These are phyloP conservation scores for Lachancea nothofagi DNA, from an alignment of 805 yeast genomes.

Conservation along the genomic window DNA sequence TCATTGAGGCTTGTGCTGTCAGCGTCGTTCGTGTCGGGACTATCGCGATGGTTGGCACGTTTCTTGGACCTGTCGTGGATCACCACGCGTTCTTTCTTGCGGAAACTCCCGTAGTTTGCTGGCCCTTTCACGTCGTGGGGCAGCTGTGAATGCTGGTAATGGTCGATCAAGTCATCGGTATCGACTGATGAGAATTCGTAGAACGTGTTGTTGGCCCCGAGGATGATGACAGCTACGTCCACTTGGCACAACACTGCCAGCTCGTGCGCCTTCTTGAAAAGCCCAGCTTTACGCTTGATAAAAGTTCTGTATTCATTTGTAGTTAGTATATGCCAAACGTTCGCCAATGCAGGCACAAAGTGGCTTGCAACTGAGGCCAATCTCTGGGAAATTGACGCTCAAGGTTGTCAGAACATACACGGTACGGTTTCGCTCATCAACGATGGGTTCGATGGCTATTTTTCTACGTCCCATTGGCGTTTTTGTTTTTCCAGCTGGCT, in stretches of 20 bases:
- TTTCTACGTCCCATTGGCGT: conserved; percentile 88
- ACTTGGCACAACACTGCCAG: conserved; percentile 86
- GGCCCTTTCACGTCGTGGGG: conserved; percentile 61
- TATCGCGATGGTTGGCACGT: not conserved
- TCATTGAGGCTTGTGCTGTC: conserved; percentile 7
- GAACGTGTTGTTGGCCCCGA: conserved; percentile 75
- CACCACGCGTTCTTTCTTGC: conserved; percentile 28
- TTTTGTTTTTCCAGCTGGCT: conserved; percentile 3
- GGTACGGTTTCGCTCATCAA: conserved; percentile 80
- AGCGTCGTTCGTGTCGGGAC: conserved; percentile 10
- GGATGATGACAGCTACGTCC: conserved; percentile 83
- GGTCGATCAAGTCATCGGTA: conserved; percentile 44
- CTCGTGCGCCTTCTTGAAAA: conserved; percentile 61
- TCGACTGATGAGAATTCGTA: conserved; percentile 79
- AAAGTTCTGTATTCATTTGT: conserved; percentile 49
- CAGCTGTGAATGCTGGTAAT: conserved; percentile 32
- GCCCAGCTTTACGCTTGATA: conserved; percentile 89
- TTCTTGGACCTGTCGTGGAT: conserved; percentile 8
- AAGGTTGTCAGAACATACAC: conserved; percentile 39
- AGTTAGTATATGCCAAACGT: conserved; percentile 4
- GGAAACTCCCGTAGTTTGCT: conserved; percentile 58
- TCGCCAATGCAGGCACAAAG: no score
- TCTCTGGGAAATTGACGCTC: no score
- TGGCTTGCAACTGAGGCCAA: no score
- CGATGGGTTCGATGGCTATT: conserved; percentile 84